Evolutionary conservation across 2,329 filamentous ascomycete species (phyloP).

Genomic region (Trichoderma atroviride): DNA sequence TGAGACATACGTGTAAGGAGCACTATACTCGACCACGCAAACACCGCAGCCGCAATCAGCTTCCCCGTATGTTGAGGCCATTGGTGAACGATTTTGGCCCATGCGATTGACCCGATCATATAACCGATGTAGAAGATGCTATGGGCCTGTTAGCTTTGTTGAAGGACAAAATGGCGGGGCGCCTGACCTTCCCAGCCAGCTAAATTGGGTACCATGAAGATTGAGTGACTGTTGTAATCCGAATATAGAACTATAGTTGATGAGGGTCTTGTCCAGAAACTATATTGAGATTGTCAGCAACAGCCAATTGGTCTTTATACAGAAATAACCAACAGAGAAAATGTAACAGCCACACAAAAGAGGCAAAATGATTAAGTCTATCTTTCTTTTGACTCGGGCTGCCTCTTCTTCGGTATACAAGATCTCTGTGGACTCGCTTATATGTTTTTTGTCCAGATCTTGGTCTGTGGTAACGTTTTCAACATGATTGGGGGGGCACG

Average conservation of each 20-base stretch:
- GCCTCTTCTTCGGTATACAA: background rate
- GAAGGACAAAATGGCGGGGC: background rate
- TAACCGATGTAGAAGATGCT: background rate
- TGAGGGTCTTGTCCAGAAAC: conserved; percentile 5
- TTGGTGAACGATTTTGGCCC: background rate
- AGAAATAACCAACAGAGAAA: background rate
- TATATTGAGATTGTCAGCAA: background rate
- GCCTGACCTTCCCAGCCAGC: background rate
- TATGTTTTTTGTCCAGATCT: background rate
- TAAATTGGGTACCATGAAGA: conserved; percentile 1
- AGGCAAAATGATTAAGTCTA: background rate
- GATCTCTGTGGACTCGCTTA: background rate
- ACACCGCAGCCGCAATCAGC: background rate
- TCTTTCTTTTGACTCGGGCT: background rate
- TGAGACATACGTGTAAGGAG: background rate
- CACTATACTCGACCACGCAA: background rate
- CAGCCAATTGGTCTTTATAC: too few species aligned
- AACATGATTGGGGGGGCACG: background rate
- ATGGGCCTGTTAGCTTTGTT: background rate
- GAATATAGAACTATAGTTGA: conserved; percentile 6
- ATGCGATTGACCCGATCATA: background rate
- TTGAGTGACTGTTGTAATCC: background rate
- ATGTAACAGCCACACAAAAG: background rate
- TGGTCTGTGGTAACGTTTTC: background rate
- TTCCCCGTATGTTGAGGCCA: background rate